Evolutionary conservation across 352 stramenopile genomes (phyloP), one percentile per base, ranked within the genome.

Genomic region (Pythium folliculosum): DNA sequence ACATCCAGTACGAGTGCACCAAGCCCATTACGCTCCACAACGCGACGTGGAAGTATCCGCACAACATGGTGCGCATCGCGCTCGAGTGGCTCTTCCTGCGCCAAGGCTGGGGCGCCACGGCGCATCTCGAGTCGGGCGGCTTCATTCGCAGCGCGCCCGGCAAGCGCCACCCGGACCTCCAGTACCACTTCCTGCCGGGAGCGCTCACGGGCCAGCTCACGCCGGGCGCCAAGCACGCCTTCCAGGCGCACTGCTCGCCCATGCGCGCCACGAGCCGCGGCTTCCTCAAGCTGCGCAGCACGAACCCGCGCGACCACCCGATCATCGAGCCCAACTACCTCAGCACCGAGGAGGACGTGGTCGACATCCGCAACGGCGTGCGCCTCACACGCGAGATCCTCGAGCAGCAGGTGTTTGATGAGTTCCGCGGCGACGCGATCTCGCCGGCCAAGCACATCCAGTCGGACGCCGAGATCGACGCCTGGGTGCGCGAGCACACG

Each of bases 321-420:
- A 82, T 94, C 52, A 92, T 97, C 51, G 79, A 97, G 64, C 89
- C 90, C 1, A 96, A 96, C 75, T 96, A 96, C 65, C 72, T 97
- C n/a, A 86, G 73, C 54, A 94, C 88, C 16, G 69, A 86, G 25
- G 59, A 95, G 49, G 89, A 96, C 59, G 54, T 91, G 0, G 66
- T 91, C 5, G 88, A 97, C 59, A 89, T 97, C 60, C 86, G 88
- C 50, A 74, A 75, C 19, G 86, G 72, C 35, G 87, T 96, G 47
- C 81, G 86, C 7, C 73, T 96, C 27, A 95, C 87, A 35, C 84
- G 88, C 38, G 86, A 97, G 71, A 90, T 98, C 65, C 79, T 97
- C 53, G 84, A 97, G 74, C 86, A 96, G 63, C 76, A 93, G 49
- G 80, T 78, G 45, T 89, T 97, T 49, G 86, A 96, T 64, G 82